A percentile compares a stretch with the other conserved stretches of the same genome.
These are phyloP conservation scores for Colletotrichum sidae DNA, from an alignment of 2,329 filamentous ascomycete genomes.

Conservation along the genomic window DNA sequence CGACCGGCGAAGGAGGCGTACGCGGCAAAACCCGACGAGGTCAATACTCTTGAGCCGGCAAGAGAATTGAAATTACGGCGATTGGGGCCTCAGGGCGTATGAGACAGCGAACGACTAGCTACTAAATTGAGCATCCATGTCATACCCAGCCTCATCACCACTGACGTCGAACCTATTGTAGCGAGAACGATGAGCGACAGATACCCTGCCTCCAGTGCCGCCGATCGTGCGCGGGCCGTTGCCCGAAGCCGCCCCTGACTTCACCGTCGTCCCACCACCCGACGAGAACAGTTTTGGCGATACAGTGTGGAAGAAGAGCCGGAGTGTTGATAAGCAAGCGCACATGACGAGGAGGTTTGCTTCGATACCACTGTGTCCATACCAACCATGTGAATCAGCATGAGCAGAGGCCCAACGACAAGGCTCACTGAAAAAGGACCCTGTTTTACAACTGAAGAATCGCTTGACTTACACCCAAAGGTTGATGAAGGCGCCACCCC, in stretches of 20 bases:
- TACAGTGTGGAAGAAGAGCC: conserved; percentile 45
- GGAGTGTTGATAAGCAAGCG: conserved; percentile 48
- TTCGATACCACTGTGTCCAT: conserved; percentile 46
- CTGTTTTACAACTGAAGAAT: not conserved
- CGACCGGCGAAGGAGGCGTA: too few species aligned
- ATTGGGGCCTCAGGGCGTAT: too few species aligned
- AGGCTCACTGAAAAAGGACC: too few species aligned
- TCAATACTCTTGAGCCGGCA: too few species aligned
- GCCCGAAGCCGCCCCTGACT: conserved; percentile 7
- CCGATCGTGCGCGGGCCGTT: conserved; percentile 16
- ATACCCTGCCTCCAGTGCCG: not conserved
- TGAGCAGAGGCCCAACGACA: too few species aligned
- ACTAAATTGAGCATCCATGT: not conserved
- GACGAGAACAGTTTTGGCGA: conserved; percentile 41
- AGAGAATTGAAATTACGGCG: too few species aligned
- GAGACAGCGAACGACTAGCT: too few species aligned
- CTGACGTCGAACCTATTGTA: conserved; percentile 20
- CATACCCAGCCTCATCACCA: conserved; percentile 6
- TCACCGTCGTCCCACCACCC: not conserved
- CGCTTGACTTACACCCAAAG: conserved; percentile 42
- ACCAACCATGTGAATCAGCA: too few species aligned
- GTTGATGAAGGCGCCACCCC: conserved; percentile 42
- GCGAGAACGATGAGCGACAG: conserved; percentile 4
- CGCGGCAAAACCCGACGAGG: too few species aligned
- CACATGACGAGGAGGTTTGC: conserved; percentile 54